Evolutionary conservation across 2,329 filamentous ascomycete genomes (phyloP).

Genomic region (Nigrograna mackinnonii): DNA sequence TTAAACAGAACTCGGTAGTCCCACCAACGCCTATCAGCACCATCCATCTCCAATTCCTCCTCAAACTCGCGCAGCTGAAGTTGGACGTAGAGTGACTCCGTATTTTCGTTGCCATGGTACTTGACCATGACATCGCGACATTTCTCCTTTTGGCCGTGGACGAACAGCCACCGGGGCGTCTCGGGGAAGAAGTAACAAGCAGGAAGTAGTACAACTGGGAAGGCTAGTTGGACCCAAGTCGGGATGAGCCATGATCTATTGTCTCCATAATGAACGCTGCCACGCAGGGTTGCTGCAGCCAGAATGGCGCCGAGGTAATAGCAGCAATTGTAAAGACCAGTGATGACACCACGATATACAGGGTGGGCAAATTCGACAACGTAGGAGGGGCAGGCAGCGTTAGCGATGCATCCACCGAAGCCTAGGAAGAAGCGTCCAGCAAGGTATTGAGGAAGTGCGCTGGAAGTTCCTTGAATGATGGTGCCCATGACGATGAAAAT

Average conservation of each 20-base stretch:
- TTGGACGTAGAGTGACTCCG: background rate
- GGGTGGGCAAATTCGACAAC: background rate
- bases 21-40: background rate
- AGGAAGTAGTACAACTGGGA: background rate
- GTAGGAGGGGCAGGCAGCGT: background rate
- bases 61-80: background rate
- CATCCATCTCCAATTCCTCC: background rate
- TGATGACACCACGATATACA: background rate
- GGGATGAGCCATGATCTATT: background rate
- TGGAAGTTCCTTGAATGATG: background rate
- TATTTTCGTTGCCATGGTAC: background rate
- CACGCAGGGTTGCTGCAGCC: background rate
- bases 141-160: background rate
- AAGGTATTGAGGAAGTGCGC: background rate
- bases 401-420: background rate
- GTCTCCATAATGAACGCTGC: background rate
- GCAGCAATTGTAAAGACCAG: background rate
- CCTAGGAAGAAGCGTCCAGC: background rate
- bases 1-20: background rate
- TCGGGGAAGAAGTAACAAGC: background rate
- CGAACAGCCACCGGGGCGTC: background rate
- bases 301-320: background rate
- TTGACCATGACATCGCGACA: background rate
- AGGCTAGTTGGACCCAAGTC: background rate
- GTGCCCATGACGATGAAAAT: background rate